Percentiles rank a stretch among this genome's conserved stretches.
These are phyloP conservation scores for Phytopythium vexans DNA, from an alignment of 352 stramenopile genomes.

Conservation along the genomic window DNA sequence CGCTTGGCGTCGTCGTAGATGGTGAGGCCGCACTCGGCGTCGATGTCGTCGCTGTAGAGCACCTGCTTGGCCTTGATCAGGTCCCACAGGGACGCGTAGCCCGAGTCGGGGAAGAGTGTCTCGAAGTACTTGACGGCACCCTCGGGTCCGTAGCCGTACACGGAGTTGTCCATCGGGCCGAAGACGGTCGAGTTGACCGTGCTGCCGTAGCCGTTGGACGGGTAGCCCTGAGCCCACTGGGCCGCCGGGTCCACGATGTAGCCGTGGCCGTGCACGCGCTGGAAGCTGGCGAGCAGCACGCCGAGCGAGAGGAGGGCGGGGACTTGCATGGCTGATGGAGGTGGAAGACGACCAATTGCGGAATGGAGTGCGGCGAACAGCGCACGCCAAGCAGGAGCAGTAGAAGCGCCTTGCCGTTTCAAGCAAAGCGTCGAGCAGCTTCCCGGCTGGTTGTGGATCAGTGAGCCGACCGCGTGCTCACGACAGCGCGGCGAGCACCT, in stretches of 20 bases:
- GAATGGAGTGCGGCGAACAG: not conserved
- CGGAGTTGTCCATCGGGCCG: constrained; percentile 23
- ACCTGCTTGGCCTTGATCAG: constrained; percentile 49
- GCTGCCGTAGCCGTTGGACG: constrained; percentile 41
- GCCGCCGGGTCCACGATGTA: constrained; percentile 46
- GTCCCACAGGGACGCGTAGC: constrained; percentile 33
- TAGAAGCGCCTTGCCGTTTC: too few relatives aligned
- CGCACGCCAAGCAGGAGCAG: too few relatives aligned
- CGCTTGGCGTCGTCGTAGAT: constrained; percentile 31
- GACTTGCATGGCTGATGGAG: constrained; percentile 4
- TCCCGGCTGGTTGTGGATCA: too few relatives aligned
- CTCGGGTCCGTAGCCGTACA: constrained; percentile 41
- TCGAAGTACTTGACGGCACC: constrained; percentile 35
- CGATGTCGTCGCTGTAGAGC: constrained; percentile 25
- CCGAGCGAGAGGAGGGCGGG: constrained; percentile 19
- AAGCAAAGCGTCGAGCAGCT: too few relatives aligned
- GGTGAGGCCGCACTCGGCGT: constrained; percentile 37
- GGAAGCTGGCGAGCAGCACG: constrained; percentile 8
- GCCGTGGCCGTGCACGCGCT: constrained; percentile 16
- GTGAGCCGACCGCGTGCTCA: too few relatives aligned
- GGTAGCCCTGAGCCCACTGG: constrained; percentile 30
- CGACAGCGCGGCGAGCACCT: too few relatives aligned
- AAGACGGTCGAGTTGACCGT: constrained; percentile 37
- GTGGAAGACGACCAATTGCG: not conserved
- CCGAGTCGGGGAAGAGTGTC: constrained; percentile 24